phyloP scores from a whole-genome alignment of 345 rosid species.

The Aquilaria yunnanensis region DNA sequence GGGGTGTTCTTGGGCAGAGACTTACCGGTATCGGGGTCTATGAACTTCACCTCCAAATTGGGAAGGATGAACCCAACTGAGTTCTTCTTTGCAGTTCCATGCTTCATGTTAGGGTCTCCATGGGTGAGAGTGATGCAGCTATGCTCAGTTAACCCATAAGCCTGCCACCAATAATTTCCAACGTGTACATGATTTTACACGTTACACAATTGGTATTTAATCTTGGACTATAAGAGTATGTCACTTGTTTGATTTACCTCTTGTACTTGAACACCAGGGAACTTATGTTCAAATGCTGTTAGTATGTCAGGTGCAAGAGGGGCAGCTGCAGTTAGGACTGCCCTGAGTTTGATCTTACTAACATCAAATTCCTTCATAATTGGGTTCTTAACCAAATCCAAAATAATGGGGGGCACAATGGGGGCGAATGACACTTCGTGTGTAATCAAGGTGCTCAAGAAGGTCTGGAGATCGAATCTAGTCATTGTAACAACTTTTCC shows the following conservation, averaged over 20 bases:
- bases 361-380: conserved; percentile 84
- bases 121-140: conserved; percentile 89
- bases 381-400: conserved; percentile 77
- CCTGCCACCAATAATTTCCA: conserved; percentile 26
- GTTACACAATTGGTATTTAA: too few relatives aligned
- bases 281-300: conserved; percentile 56
- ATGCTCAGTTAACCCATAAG: conserved; percentile 96
- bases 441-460: conserved; percentile 55
- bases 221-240: too few relatives aligned
- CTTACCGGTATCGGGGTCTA: conserved; percentile 63
- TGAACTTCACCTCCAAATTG: conserved; percentile 77
- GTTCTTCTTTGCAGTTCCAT: conserved; percentile 64
- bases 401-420: conserved; percentile 78
- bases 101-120: conserved; percentile 50
- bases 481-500: conserved; percentile 87
- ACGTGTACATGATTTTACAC: too few relatives aligned
- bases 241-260: conserved; percentile 37
- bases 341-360: conserved; percentile 61
- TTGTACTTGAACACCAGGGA: conserved; percentile 80
- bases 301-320: conserved; percentile 83
- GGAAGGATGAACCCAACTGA: conserved; percentile 90
- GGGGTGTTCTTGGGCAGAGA: conserved; percentile 68
- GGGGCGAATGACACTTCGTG: conserved; percentile 89
- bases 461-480: conserved; percentile 66
- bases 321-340: conserved; percentile 91